These are phyloP conservation scores for Osmozyma mogii DNA, from an alignment of 805 yeast genomes.

Conservation along the genomic window DNA sequence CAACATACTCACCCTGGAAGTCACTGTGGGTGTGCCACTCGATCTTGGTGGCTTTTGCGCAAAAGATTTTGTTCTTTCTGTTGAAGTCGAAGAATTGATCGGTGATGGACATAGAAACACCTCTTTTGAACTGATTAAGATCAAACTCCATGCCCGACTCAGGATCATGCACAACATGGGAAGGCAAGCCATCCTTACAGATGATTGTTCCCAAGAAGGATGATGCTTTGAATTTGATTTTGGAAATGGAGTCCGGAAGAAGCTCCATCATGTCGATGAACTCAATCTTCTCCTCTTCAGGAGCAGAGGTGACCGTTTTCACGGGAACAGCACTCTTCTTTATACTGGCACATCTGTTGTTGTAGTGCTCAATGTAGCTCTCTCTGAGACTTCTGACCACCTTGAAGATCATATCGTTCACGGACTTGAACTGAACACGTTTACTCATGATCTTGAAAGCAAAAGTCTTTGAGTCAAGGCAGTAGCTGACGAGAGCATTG, in stretches of 20 bases:
- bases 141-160: constrained; percentile 20
- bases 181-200: constrained; percentile 35
- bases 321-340: neutral
- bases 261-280: constrained; percentile 22
- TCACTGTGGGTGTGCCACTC: constrained; percentile 33
- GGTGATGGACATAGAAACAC: constrained; percentile 22
- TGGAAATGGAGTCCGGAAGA: constrained; percentile 21
- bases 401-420: constrained; percentile 30
- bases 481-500: constrained; percentile 19
- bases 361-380: constrained; percentile 17
- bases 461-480: constrained; percentile 15
- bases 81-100: constrained; percentile 18
- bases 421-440: constrained; percentile 22
- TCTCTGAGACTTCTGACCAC: constrained; percentile 26
- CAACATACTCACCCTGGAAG: constrained; percentile 24
- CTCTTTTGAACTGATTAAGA: constrained; percentile 30
- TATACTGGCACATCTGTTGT: constrained; percentile 17
- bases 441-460: constrained; percentile 19
- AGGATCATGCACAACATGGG: constrained; percentile 19
- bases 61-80: constrained; percentile 14
- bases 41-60: constrained; percentile 13
- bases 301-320: neutral
- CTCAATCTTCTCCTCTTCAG: neutral
- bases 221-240: constrained; percentile 19
- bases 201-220: constrained; percentile 25